phyloP scores from a whole-genome alignment of 495 filamentous ascomycete genomes.

The Cenococcum geophilum region DNA sequence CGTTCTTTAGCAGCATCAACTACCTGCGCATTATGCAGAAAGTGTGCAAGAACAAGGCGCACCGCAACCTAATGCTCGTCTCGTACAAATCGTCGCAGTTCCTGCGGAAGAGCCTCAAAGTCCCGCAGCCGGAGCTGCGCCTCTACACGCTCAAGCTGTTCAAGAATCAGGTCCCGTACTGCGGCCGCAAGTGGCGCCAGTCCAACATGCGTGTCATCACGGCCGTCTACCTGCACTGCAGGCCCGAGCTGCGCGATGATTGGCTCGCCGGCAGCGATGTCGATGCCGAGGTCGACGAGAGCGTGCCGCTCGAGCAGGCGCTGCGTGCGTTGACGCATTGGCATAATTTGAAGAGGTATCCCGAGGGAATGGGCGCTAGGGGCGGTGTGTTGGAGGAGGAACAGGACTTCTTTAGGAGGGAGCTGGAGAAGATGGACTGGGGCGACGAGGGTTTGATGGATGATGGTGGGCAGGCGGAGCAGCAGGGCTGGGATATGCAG shows the following conservation, averaged over 20 bases:
- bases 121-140: constrained; percentile 78
- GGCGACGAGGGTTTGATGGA: constrained; percentile 18
- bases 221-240: constrained; percentile 86
- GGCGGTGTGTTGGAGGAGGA: constrained; percentile 62
- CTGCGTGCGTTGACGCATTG: constrained; percentile 82
- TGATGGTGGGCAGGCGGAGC: constrained; percentile 18
- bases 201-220: constrained; percentile 98
- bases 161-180: constrained; percentile 97
- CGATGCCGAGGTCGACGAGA: constrained; percentile 88
- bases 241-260: constrained; percentile 87
- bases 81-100: constrained; percentile 90
- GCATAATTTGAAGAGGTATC: constrained; percentile 79
- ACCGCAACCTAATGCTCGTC: constrained; percentile 86
- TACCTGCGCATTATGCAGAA: constrained; percentile 94
- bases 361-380: constrained; percentile 70
- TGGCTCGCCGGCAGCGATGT: constrained; percentile 90
- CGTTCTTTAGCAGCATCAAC: constrained; percentile 91
- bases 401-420: constrained; percentile 81
- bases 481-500: constrained; percentile 29
- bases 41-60: constrained; percentile 87
- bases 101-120: constrained; percentile 80
- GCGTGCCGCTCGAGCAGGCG: constrained; percentile 82
- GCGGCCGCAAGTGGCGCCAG: constrained; percentile 96
- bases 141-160: constrained; percentile 96
- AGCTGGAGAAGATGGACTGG: constrained; percentile 78